Evolutionary conservation across 73 alveolate species (phyloP).

Genomic region (Stentor coeruleus): DNA sequence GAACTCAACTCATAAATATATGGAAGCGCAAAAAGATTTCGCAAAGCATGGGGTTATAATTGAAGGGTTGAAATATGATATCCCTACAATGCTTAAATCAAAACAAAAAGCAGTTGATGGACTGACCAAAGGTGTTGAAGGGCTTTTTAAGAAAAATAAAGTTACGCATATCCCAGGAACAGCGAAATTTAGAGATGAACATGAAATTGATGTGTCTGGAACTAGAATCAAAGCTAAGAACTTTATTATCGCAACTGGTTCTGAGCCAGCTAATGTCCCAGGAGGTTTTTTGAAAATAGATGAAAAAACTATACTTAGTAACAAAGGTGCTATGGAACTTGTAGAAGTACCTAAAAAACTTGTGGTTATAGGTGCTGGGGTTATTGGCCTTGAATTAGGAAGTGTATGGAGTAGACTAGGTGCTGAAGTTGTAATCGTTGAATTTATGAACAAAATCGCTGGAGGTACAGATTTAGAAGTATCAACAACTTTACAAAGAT

Average conservation of each 20-base stretch:
- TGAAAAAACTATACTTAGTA: slow-evolving; percentile 53
- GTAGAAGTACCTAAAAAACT: slow-evolving; percentile 85
- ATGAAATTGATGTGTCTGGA: slow-evolving; percentile 65
- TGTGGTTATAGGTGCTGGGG: slow-evolving; percentile 96
- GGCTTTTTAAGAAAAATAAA: slow-evolving; percentile 80
- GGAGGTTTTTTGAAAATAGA: slow-evolving; percentile 41
- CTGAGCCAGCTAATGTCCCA: slow-evolving; percentile 90
- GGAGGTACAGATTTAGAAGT: slow-evolving; percentile 82
- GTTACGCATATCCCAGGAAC: slow-evolving; percentile 79
- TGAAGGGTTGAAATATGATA: slow-evolving; percentile 53
- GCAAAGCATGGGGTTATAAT: slow-evolving; percentile 67
- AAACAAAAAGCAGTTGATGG: slow-evolving; percentile 83
- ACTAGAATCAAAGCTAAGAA: slow-evolving; percentile 66
- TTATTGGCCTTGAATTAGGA: slow-evolving; percentile 94
- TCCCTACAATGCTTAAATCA: slow-evolving; percentile 48
- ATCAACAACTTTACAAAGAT: slow-evolving; percentile 69
- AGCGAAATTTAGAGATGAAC: slow-evolving; percentile 58
- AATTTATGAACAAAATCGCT: slow-evolving; percentile 72
- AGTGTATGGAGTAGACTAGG: slow-evolving; percentile 91
- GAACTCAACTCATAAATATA: slow-evolving; percentile 75
- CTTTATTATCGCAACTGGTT: slow-evolving; percentile 85
- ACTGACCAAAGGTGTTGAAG: slow-evolving; percentile 84
- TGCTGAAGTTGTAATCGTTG: slow-evolving; percentile 90
- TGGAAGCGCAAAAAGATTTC: slow-evolving; percentile 56
- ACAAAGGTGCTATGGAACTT: slow-evolving; percentile 83